Evolutionary conservation across 139 green algal species (phyloP), one percentile per base, ranked within the genome.

Genomic region (Zygnema cylindricum): DNA sequence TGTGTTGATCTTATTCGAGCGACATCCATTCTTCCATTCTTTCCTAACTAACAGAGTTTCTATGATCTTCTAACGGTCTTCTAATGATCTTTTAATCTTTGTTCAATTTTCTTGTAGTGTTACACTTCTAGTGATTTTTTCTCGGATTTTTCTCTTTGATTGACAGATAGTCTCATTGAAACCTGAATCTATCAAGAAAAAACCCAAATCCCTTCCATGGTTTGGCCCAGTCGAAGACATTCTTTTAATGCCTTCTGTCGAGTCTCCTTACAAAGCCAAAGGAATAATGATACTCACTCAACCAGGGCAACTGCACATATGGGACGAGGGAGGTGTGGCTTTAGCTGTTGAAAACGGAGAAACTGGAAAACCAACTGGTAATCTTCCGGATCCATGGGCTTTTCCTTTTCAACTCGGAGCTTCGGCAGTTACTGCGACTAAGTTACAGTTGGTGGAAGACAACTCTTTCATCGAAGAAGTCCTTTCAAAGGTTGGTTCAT

Each of bases 261-360:
- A 32, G 25, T 39, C 33, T 63, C 41, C 21, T 16, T 54, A 23
- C 71, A 79, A 2, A 84, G n/a, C 77, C 3, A 33, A 57, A 41
- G 1, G 63, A 35, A 0, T 55, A 1, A 39, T 88, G 41, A 35
- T 83, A 21, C 69, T 83, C 69, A 88, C 83, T 42, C n/a, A 49
- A 1, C 83, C 83, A 42, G 69, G 83, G 16, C 83, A 88, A 1
- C 35, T 87, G 82, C 82, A 87, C 23, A 25, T 87, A 30, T 87
- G 77, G n/a, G 82, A 87, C 1, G 82, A 87, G 42, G 43, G 55
- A 1, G 33, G 32, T 1, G 49, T 87, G 2, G 82, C 38, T 43
- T 39, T 41, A 77, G 78, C 78, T 63, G 42, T 55, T 42, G 42
- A 69, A 69, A 25, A 25, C 2, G 75, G 39, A 36, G n/a, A 39